phyloP scores from a whole-genome alignment of 2,329 filamentous ascomycete species.

The Aspergillus ochraceoroseus region DNA sequence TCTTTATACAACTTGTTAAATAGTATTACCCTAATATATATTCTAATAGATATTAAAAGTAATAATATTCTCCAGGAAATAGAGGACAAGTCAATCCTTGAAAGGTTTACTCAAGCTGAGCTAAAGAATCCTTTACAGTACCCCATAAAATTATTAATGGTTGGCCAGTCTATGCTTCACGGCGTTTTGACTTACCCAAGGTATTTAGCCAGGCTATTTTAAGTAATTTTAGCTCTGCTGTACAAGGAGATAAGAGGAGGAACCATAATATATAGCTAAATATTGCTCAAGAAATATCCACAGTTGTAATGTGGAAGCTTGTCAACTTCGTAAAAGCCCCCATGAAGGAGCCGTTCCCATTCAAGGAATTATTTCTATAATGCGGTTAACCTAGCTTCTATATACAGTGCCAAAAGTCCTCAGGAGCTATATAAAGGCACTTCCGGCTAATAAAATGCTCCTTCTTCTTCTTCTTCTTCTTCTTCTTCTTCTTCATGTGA shows the following conservation, averaged over 20 bases:
- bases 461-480: too few relatives aligned
- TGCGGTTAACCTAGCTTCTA: too few relatives aligned
- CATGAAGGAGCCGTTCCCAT: too few relatives aligned
- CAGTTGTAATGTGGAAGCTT: conserved; percentile 48
- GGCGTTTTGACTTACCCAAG: conserved; percentile 32
- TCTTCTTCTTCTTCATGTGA: too few relatives aligned
- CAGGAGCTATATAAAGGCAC: too few relatives aligned
- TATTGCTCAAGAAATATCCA: conserved; percentile 31
- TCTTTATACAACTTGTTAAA: background rate
- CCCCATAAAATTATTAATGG: conserved; percentile 35
- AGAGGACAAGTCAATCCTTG: conserved; percentile 36
- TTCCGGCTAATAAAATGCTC: too few relatives aligned
- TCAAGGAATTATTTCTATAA: too few relatives aligned
- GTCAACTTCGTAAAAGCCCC: too few relatives aligned
- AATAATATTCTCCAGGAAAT: conserved; percentile 42
- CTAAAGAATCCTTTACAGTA: conserved; percentile 35
- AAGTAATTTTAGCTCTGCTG: conserved; percentile 39
- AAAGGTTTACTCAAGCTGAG: conserved; percentile 35
- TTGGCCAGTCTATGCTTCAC: conserved; percentile 35
- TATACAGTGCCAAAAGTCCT: too few relatives aligned
- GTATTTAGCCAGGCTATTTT: conserved; percentile 33
- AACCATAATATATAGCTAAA: conserved; percentile 45
- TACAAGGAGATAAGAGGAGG: conserved; percentile 35
- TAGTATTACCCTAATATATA: background rate
- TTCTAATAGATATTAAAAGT: conserved; percentile 41